Evolutionary conservation across 331 rosid species (phyloP), one percentile per base, ranked within the genome.

Genomic region (Quercus phellos): DNA sequence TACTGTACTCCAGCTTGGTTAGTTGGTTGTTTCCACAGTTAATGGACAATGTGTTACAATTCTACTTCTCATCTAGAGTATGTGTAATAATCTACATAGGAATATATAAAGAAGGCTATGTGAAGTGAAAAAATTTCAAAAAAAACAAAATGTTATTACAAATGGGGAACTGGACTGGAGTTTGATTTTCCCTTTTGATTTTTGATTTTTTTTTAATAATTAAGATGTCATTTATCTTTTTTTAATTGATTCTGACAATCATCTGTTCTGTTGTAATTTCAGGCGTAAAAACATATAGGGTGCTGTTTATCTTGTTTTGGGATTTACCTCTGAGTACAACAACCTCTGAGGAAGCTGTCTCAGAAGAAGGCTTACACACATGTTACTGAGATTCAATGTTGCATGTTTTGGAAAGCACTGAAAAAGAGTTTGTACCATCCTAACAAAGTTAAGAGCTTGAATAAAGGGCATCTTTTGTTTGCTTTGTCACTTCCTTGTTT

Each of bases 321-420:
- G 73, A 68, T 75, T 72, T 77, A 55, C 80, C 56, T 75, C 74
- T 72, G 66, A 67, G 77, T 67, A 71, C 79, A 69, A 80, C 73
- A 75, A 69, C 55, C 32, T 69, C 68, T 56, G 79, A 58, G 77
- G 87, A 88, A 86, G 84, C 80, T 70, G 79, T 54, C 30, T 51
- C 26, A 85, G 76, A 63, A 83, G 82, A 90, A 85, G 84, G 90
- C 82, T 51, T 74, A 79, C 82, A 80, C 79, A 76, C 69, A 66
- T 79, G 82, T 79, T 80, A 60, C 70, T 82, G 83, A 89, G 78
- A 85, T 86, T 82, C 79, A 55, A 77, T 68, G 68, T 84, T 30
- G 68, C 80, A 68, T 77, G 29, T 77, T 83, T 73, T 81, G 80
- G 86, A 85, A 81, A 81, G 80, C 83, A 69, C 77, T 85, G 79